A percentile compares a stretch with the other conserved stretches of the same genome.
Evolutionary conservation across 1,284 basidiomycete genomes (phyloP).

Genomic region (Ustilago loliicola): DNA sequence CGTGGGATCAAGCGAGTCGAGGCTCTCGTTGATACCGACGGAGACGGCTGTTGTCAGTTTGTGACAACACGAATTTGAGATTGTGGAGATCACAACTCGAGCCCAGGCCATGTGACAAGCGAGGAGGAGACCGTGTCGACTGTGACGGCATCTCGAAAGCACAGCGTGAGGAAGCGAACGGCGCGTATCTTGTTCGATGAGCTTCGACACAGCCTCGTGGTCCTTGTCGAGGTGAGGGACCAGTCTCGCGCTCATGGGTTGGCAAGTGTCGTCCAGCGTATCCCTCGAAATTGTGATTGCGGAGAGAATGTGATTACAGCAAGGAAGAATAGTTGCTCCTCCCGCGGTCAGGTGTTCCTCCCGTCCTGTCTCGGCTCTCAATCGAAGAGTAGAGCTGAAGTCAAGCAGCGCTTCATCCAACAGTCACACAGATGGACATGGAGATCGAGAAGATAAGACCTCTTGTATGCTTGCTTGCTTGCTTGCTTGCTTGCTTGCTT

Average conservation of each 20-base stretch:
- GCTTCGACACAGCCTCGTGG: neutral
- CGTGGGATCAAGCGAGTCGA: neutral
- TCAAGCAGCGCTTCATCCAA: neutral
- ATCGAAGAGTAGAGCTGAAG: neutral
- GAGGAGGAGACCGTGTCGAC: neutral
- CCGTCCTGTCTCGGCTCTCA: neutral
- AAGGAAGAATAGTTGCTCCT: neutral
- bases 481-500: neutral
- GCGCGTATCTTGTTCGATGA: no score
- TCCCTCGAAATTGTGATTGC: neutral
- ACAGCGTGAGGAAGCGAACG: no score
- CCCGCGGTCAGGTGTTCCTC: neutral
- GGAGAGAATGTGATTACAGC: neutral
- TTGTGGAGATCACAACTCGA: slow-evolving; percentile 2
- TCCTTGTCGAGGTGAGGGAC: neutral
- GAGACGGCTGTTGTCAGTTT: neutral
- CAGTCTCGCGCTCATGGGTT: neutral
- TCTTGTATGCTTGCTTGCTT: neutral
- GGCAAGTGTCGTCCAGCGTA: neutral
- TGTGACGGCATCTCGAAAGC: neutral
- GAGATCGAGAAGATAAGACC: neutral
- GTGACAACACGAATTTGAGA: slow-evolving; percentile 9
- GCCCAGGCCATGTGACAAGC: neutral
- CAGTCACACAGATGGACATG: slow-evolving; percentile 16
- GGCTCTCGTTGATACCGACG: neutral